Percentiles rank a stretch among this genome's conserved stretches.
Evolutionary conservation across 2,329 filamentous ascomycete genomes (phyloP).

Genomic region (Berkeleyomyces basicola): DNA sequence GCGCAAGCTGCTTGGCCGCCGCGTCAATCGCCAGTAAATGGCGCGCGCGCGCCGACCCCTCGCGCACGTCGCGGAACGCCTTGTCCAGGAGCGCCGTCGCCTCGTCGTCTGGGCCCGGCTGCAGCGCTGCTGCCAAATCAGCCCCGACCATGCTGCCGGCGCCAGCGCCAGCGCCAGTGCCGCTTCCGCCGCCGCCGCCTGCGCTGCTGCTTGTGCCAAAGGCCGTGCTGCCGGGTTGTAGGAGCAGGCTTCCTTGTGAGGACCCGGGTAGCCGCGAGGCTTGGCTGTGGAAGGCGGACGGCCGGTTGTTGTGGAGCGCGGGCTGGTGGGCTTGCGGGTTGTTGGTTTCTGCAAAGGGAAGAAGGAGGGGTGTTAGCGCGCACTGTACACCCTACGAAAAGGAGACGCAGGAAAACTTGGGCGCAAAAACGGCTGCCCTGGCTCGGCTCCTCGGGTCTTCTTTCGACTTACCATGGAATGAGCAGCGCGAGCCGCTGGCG

Average conservation of each 20-base stretch:
- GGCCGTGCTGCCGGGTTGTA: not conserved
- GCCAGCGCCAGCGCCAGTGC: not conserved
- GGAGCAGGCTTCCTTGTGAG: constrained; percentile 1
- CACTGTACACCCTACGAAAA: not conserved
- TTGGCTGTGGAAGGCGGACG: constrained; percentile 8
- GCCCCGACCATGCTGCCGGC: not conserved
- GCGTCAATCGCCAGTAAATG: constrained; percentile 36
- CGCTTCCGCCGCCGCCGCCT: not conserved
- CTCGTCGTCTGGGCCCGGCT: constrained; percentile 20
- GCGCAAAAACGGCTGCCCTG: not conserved
- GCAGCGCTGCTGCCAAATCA: not conserved
- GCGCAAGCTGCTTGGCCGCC: constrained; percentile 36
- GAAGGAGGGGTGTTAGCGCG: not conserved
- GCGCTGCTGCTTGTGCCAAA: not conserved
- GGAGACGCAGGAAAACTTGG: not conserved
- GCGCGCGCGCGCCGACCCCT: constrained; percentile 28
- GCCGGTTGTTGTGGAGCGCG: constrained; percentile 10
- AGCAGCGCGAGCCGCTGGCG: constrained; percentile 41
- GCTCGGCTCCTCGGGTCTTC: not conserved
- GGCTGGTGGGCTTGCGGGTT: constrained; percentile 24
- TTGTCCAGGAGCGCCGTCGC: constrained; percentile 29
- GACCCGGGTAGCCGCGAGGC: constrained; percentile 15
- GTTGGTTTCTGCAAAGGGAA: constrained; percentile 26
- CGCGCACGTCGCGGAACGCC: constrained; percentile 29
- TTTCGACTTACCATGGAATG: constrained; percentile 36